Percentiles rank a stretch among this genome's conserved stretches.
phyloP scores from a whole-genome alignment of 106 monocot genomes.

The Alisma plantagoaquatica region DNA sequence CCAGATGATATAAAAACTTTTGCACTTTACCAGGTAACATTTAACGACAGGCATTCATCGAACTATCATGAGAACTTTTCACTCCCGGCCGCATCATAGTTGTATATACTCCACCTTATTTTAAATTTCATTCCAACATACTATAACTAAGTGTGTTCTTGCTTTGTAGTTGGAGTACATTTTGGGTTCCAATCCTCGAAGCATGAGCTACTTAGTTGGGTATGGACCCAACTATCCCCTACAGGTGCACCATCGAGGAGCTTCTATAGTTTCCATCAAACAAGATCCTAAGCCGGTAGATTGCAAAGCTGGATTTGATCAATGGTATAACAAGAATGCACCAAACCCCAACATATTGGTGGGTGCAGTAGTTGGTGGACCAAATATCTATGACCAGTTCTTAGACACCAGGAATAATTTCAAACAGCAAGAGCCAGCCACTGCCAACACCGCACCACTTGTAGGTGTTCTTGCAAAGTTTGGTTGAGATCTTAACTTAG shows the following conservation, averaged over 20 bases:
- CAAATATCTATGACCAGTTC: constrained; percentile 17
- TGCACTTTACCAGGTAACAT: too few species aligned
- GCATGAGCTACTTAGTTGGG: constrained; percentile 40
- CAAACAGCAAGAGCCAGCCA: constrained; percentile 36
- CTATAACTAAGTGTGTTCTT: constrained; percentile 36
- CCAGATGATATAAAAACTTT: too few species aligned
- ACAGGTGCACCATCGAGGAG: constrained; percentile 36
- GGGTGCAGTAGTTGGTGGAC: constrained; percentile 44
- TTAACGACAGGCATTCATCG: too few species aligned
- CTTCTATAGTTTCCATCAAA: constrained; percentile 27
- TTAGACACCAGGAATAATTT: constrained; percentile 25
- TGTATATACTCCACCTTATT: constrained; percentile 32
- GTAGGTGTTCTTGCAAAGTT: constrained; percentile 41
- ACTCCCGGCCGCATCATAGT: too few species aligned
- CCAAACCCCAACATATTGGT: constrained; percentile 30
- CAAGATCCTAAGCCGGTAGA: not conserved
- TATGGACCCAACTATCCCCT: constrained; percentile 24
- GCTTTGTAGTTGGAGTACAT: constrained; percentile 31
- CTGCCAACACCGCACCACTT: constrained; percentile 30
- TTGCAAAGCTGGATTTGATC: constrained; percentile 10
- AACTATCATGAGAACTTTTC: too few species aligned
- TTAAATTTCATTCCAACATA: constrained; percentile 20
- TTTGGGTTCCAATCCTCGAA: constrained; percentile 29
- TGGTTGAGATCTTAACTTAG: too few species aligned
- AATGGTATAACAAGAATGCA: constrained; percentile 15